A percentile compares a stretch with the other conserved stretches of the same genome.
Evolutionary conservation across 495 filamentous ascomycete species (phyloP).

Genomic region (Aspergillus sclerotioniger): DNA sequence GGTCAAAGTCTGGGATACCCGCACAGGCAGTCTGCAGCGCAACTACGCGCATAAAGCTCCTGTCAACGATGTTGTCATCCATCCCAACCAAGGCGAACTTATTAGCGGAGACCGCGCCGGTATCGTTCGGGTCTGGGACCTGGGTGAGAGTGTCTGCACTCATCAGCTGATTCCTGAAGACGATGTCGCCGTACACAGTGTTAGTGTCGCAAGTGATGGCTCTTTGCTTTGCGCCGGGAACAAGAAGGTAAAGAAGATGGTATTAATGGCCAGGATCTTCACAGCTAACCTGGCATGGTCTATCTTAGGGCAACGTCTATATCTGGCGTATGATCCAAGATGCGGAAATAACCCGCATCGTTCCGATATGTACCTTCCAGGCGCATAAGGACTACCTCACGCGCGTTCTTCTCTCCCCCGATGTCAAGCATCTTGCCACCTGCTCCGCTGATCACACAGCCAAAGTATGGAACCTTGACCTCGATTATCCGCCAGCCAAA

Average conservation of each 20-base stretch:
- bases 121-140: slow-evolving; percentile 92
- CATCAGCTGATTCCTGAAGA: slow-evolving; percentile 97
- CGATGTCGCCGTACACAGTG: slow-evolving; percentile 86
- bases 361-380: slow-evolving; percentile 88
- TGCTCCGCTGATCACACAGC: slow-evolving; percentile 98
- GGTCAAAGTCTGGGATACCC: slow-evolving; percentile 98
- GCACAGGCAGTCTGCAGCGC: slow-evolving; percentile 80
- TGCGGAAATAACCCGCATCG: slow-evolving; percentile 78
- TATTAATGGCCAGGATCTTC: no score
- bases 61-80: slow-evolving; percentile 92
- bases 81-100: slow-evolving; percentile 96
- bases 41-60: slow-evolving; percentile 86
- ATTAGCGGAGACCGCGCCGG: slow-evolving; percentile 93
- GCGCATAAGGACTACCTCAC: slow-evolving; percentile 94
- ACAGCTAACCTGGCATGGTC: not conserved
- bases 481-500: slow-evolving; percentile 46
- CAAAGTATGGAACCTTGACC: slow-evolving; percentile 91
- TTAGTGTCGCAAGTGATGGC: slow-evolving; percentile 94
- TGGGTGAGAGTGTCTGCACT: slow-evolving; percentile 94
- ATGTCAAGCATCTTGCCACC: slow-evolving; percentile 95
- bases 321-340: slow-evolving; percentile 90
- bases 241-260: slow-evolving; percentile 66
- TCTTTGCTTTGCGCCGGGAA: slow-evolving; percentile 94
- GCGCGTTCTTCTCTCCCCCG: slow-evolving; percentile 90
- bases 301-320: slow-evolving; percentile 82